phyloP scores from a whole-genome alignment of 2,329 filamentous ascomycete species.

The Hymenoscyphus fructigenus region DNA sequence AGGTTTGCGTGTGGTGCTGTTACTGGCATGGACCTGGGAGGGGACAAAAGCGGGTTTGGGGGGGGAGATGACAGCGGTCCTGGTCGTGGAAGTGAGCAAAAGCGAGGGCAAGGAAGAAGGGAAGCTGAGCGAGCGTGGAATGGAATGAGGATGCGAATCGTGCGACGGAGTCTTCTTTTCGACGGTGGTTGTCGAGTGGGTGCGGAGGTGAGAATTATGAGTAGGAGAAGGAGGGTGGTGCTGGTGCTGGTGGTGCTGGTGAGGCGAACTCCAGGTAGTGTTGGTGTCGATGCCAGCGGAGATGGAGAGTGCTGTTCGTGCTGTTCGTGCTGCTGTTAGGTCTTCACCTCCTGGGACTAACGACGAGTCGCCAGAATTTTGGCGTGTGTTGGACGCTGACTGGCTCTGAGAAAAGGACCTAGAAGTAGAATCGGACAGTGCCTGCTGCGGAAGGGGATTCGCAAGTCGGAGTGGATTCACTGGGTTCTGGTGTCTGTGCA shows the following conservation, averaged over 20 bases:
- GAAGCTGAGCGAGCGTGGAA: neutral
- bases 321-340: neutral
- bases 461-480: constrained; percentile 2
- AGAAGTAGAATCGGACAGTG: neutral
- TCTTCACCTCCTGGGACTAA: neutral
- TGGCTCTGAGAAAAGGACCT: neutral
- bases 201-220: neutral
- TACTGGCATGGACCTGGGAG: neutral
- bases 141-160: neutral
- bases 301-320: neutral
- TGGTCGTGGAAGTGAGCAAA: neutral
- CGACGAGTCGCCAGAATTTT: neutral
- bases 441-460: neutral
- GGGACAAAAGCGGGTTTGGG: neutral
- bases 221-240: no score
- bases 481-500: neutral
- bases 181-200: neutral
- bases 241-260: neutral
- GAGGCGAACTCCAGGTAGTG: neutral
- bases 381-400: neutral
- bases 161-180: neutral
- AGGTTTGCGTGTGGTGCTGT: constrained; percentile 1
- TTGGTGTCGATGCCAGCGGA: neutral
- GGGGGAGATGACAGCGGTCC: neutral
- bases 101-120: neutral